Base-by-base conservation (phyloP, 768 basidiomycete genomes). In the Heimioporus sp. region DNA sequence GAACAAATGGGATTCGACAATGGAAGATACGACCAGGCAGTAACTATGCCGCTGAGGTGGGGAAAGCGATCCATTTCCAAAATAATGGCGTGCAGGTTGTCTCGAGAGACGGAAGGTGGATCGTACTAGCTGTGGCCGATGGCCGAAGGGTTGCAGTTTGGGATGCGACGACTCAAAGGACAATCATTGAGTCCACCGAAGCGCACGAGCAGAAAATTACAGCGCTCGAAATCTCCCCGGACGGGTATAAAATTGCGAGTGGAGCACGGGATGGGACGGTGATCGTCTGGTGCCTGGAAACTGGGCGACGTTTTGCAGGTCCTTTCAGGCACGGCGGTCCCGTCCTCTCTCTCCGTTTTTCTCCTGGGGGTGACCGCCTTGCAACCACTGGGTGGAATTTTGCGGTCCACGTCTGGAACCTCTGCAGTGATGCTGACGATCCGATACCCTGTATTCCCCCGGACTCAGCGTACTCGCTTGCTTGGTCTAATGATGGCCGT, bases 211-310 rank as follows among this genome's bases (percentile, higher is more conserved):
- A 55, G 32, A 50, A 45, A 17, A 64, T 66, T 7, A 53, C 49
- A 10, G 38, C 56, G 6, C 55, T 65, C n/a, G 62, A 61, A 31
- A 51, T 67, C 10, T 66, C 64, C 1, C 35, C 13, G 8, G 54
- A 65, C 15, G 34, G 42, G 16, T 45, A 43, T 4, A 66, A 44
- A 34, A 43, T 66, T 9, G 64, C 62, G 38, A 65, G 53, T 47
- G 64, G 62, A 10, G 61, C 62, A 13, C 49, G 12, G 3, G 64
- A 65, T 10, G 59, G 62, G 43, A 21, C 36, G 7, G 56, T 67
- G 15, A 37, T 56, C 20, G 15, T 67, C 19, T 65, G 64, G 64
- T 49, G 35, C 42, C 39, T 64, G 53, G 40, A 51, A 43, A 61
- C 65, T 0, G 59, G 54, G 0, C 10, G 43, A 9, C 53, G 24